A percentile compares a stretch with the other conserved stretches of the same genome.
Conservation (phyloP, 768 basidiomycete species). For the Tricholoma flavovirens region DNA sequence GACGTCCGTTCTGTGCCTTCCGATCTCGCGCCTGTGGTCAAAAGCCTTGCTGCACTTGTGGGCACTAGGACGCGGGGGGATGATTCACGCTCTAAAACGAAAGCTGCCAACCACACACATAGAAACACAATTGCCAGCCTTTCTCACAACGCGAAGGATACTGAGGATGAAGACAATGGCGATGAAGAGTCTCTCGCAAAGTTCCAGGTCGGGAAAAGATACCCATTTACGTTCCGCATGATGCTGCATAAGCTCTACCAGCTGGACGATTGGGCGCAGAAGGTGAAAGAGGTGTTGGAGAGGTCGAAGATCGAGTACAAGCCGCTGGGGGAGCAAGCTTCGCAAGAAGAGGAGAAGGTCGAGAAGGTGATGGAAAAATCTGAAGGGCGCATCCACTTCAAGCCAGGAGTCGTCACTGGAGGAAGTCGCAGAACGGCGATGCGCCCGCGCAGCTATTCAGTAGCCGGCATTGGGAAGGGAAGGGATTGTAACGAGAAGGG, state of each 20-base stretch:
- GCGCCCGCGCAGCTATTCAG: constrained; percentile 32
- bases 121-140: constrained; percentile 23
- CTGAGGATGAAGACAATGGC: constrained; percentile 13
- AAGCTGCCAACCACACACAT: constrained; percentile 10
- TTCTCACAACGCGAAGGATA: constrained; percentile 5
- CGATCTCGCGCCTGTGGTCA: constrained; percentile 32
- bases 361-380: constrained; percentile 4
- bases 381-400: constrained; percentile 23
- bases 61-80: constrained; percentile 9
- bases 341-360: constrained; percentile 15
- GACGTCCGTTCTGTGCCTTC: constrained; percentile 22
- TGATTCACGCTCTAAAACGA: background rate
- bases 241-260: constrained; percentile 65
- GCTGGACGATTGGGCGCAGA: constrained; percentile 52
- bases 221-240: constrained; percentile 59
- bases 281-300: constrained; percentile 48
- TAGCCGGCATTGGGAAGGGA: constrained; percentile 15
- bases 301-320: constrained; percentile 52
- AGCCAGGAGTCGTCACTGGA: constrained; percentile 13
- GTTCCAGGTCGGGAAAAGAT: constrained; percentile 42
- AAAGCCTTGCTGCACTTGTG: constrained; percentile 25
- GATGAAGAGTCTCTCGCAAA: constrained; percentile 27
- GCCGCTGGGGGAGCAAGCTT: constrained; percentile 38
- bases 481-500: constrained; percentile 7
- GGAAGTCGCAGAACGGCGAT: constrained; percentile 14